Evolutionary conservation across 1,284 basidiomycete species (phyloP), one percentile per base, ranked within the genome.

Genomic region (Tilletia indica): DNA sequence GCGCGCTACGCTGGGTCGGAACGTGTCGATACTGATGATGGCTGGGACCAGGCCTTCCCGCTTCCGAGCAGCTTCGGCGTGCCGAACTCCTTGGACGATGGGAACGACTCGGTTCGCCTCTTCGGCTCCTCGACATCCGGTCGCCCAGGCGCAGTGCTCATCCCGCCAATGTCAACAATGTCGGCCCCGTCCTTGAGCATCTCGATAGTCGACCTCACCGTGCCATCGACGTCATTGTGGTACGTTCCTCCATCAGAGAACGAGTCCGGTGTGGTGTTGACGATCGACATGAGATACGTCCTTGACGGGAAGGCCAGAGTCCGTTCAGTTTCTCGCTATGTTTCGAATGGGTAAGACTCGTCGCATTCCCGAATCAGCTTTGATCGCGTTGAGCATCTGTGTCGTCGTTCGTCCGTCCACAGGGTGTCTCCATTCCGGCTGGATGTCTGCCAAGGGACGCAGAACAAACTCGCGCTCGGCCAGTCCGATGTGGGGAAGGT

Each of bases 211-310:
- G 77, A 71, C 8, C 77, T 72, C 4, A 79, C 70, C 4, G 77
- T 74, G 3, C 86, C 76, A 1, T 78, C 79, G 14, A 75, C 69
- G 5, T 79, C 89, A 73, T 0, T 86, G 86, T 92, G 87, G 54
- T 86, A 84, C 61, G 12, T 19, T 0, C 90, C 88, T 5, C 94
- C 94, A 77, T 98, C 94, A 0, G 95, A 98, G 86, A 99, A 99
- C 0, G 94, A 97, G 85, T 99, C 95, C 0, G 97, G 97, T 0
- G 97, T 99, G 2, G 89, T 89, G 82, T 99, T 98, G 76, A 99
- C 88, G 4, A 94, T 97, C 0, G 92, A 92, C 97, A 99, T 99
- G 72, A 98, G 85, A 72, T 89, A 88, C 0, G 93, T 94, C 76
- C 76, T 71, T 21, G 71, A 70, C 12, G 77, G 80, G 81, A 82